Percentiles rank a stretch among this genome's conserved stretches.
phyloP scores from a whole-genome alignment of 106 monocot species.

The Hemerocallis citrina region DNA sequence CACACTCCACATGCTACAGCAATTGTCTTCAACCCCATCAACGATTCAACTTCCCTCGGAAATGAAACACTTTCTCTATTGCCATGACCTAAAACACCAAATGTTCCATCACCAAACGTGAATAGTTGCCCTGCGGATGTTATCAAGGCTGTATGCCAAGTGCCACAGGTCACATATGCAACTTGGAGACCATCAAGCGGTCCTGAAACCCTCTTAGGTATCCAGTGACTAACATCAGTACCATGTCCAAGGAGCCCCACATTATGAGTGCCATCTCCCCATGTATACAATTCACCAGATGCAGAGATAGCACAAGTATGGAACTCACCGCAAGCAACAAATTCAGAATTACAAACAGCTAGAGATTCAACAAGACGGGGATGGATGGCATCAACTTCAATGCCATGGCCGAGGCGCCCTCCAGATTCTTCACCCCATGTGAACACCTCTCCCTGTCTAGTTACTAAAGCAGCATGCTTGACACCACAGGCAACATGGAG shows the following conservation, averaged over 20 bases:
- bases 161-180: slow-evolving; percentile 69
- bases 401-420: slow-evolving; percentile 87
- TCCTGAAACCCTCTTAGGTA: slow-evolving; percentile 83
- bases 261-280: slow-evolving; percentile 94
- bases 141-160: slow-evolving; percentile 90
- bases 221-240: slow-evolving; percentile 75
- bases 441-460: slow-evolving; percentile 75
- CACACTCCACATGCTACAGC: slow-evolving; percentile 93
- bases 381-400: slow-evolving; percentile 44
- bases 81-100: slow-evolving; percentile 89
- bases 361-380: slow-evolving; percentile 83
- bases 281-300: slow-evolving; percentile 81
- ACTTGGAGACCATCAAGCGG: slow-evolving; percentile 81
- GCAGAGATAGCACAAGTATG: slow-evolving; percentile 89
- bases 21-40: slow-evolving; percentile 83
- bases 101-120: slow-evolving; percentile 94
- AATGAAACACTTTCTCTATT: slow-evolving; percentile 53
- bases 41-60: slow-evolving; percentile 87
- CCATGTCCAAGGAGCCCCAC: slow-evolving; percentile 90
- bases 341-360: slow-evolving; percentile 36
- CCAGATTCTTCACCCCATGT: slow-evolving; percentile 98
- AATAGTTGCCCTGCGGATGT: slow-evolving; percentile 68
- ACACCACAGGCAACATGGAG: slow-evolving; percentile 76
- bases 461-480: slow-evolving; percentile 82
- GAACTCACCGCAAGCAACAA: slow-evolving; percentile 86